These are phyloP conservation scores for Acacia concinna DNA, from an alignment of 331 rosid species.

Conservation along the genomic window DNA sequence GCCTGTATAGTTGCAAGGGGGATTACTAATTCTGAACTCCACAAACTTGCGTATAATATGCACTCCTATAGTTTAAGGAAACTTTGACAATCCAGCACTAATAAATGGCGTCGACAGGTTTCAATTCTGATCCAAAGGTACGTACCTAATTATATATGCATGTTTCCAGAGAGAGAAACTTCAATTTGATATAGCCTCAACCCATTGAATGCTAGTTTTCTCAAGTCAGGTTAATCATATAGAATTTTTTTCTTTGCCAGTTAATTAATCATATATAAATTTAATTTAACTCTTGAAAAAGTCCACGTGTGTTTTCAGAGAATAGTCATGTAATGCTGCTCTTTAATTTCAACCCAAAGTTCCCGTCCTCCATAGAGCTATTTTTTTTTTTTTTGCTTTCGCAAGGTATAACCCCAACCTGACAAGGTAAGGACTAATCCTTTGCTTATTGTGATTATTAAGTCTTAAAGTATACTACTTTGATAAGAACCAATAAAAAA, in stretches of 20 bases:
- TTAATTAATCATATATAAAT: too few relatives aligned
- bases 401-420: too few relatives aligned
- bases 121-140: neutral
- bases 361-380: neutral
- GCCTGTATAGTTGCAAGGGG: neutral
- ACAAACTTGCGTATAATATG: neutral
- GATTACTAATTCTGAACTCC: neutral
- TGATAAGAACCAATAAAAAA: neutral
- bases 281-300: too few relatives aligned
- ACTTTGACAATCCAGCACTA: neutral
- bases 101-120: neutral
- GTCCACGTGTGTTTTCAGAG: neutral
- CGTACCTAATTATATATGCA: neutral
- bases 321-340: slow-evolving; percentile 12
- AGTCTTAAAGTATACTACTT: neutral
- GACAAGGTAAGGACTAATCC: too few relatives aligned
- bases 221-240: neutral
- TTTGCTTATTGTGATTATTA: too few relatives aligned
- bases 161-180: neutral
- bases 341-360: slow-evolving; percentile 3
- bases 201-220: neutral
- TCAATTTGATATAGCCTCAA: neutral
- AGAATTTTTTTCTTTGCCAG: too few relatives aligned
- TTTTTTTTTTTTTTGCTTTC: too few relatives aligned
- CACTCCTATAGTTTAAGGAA: too few relatives aligned